Evolutionary conservation across 1,139 yeast species (phyloP).

Genomic region (Zygoascus hellenicus): DNA sequence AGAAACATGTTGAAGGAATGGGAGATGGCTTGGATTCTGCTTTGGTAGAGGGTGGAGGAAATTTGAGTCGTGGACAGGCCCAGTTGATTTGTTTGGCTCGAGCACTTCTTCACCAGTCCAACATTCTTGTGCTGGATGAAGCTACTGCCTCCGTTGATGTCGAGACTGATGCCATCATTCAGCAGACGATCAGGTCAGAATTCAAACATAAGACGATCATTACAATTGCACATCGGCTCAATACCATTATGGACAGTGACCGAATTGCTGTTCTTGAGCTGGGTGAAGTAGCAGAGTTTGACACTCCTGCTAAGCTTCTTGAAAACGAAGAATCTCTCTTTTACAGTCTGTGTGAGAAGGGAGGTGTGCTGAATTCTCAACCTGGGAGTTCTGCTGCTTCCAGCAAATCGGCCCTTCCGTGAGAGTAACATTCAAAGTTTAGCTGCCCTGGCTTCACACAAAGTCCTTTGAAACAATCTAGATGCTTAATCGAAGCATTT

Average conservation of each 20-base stretch:
- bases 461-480: too few relatives aligned
- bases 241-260: constrained; percentile 76
- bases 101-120: constrained; percentile 69
- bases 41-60: constrained; percentile 64
- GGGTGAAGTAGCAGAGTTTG: constrained; percentile 67
- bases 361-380: constrained; percentile 25
- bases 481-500: too few relatives aligned
- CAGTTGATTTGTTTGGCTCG: constrained; percentile 72
- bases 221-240: constrained; percentile 77
- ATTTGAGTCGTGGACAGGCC: constrained; percentile 71
- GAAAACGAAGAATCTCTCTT: constrained; percentile 43
- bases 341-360: constrained; percentile 65
- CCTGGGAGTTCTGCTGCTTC: constrained; percentile 4
- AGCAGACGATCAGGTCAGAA: constrained; percentile 60
- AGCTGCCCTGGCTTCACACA: too few relatives aligned
- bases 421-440: too few relatives aligned
- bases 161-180: constrained; percentile 69
- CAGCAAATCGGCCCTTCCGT: not conserved
- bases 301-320: constrained; percentile 49
- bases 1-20: constrained; percentile 62
- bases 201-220: constrained; percentile 62
- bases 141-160: constrained; percentile 85
- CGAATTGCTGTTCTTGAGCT: constrained; percentile 58
- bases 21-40: constrained; percentile 34
- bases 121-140: constrained; percentile 66